Evolutionary conservation across 352 stramenopile genomes (phyloP).

Genomic region (Phytophthora pini): DNA sequence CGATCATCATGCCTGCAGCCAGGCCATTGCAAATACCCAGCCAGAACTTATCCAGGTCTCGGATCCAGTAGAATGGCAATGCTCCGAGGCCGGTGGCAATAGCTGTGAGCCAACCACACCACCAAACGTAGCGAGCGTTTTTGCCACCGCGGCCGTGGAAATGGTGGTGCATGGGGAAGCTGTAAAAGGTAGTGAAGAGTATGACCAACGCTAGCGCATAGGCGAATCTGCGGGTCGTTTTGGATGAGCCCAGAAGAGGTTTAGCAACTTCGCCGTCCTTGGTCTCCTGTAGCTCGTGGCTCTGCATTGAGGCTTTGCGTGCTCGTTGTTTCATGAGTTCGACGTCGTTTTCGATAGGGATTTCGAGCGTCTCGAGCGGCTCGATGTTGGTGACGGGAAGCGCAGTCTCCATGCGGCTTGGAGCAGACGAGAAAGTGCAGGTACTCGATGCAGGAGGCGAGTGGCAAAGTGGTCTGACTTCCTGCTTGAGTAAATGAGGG

Average conservation of each 20-base stretch:
- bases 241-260: conserved; percentile 19
- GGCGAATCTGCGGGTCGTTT: conserved; percentile 26
- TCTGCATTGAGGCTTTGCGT: conserved; percentile 15
- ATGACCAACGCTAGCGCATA: conserved; percentile 62
- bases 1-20: conserved; percentile 98
- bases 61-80: conserved; percentile 94
- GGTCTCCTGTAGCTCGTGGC: conserved; percentile 7
- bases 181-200: conserved; percentile 72
- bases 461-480: conserved; percentile 12
- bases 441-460: conserved; percentile 20
- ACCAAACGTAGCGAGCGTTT: conserved; percentile 94
- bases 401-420: conserved; percentile 32
- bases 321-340: conserved; percentile 33
- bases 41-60: conserved; percentile 94
- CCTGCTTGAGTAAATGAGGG: conserved; percentile 14
- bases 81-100: conserved; percentile 95
- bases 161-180: conserved; percentile 46
- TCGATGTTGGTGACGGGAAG: conserved; percentile 8
- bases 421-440: not conserved
- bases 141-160: conserved; percentile 47
- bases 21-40: conserved; percentile 95
- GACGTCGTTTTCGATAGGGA: conserved; percentile 16
- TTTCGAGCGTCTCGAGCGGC: conserved; percentile 23
- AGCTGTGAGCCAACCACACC: conserved; percentile 98
- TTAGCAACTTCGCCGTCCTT: conserved; percentile 12